Percentiles rank a stretch among this genome's conserved stretches.
These are phyloP conservation scores for Boletales sp. DNA, from an alignment of 768 basidiomycete genomes.

Conservation along the genomic window DNA sequence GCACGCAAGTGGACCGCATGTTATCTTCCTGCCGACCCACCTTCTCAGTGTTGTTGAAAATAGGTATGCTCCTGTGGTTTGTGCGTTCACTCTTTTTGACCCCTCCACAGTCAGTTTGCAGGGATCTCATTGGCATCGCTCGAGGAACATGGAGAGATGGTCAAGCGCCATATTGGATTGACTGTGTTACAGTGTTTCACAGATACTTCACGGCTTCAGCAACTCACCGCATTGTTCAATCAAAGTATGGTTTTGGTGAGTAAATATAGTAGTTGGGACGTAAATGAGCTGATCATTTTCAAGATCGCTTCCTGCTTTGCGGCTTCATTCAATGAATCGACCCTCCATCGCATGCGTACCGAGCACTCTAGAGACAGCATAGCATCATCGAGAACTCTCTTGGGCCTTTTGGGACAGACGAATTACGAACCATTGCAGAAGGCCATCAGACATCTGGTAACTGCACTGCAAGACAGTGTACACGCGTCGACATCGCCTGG, in stretches of 20 bases:
- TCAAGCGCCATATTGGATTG: constrained; percentile 39
- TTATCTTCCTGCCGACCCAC: constrained; percentile 44
- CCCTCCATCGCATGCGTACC: constrained; percentile 12
- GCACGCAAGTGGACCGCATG: constrained; percentile 33
- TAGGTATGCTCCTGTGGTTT: constrained; percentile 34
- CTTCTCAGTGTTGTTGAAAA: constrained; percentile 36
- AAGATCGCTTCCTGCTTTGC: constrained; percentile 47
- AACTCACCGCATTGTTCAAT: constrained; percentile 40
- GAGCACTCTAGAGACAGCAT: constrained; percentile 3
- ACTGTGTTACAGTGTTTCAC: constrained; percentile 38
- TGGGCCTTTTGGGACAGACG: constrained; percentile 33
- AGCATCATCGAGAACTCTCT: constrained; percentile 20
- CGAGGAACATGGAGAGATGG: constrained; percentile 33
- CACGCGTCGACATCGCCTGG: constrained; percentile 10
- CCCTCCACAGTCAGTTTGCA: constrained; percentile 37
- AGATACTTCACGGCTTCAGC: constrained; percentile 36
- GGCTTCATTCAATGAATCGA: constrained; percentile 33
- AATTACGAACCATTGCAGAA: constrained; percentile 33
- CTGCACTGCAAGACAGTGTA: constrained; percentile 20
- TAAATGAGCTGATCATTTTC: constrained; percentile 3
- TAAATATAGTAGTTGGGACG: neutral
- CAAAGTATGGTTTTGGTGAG: constrained; percentile 42
- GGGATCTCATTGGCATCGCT: constrained; percentile 39
- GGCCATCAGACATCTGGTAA: constrained; percentile 31
- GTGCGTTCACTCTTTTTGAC: neutral